These are phyloP conservation scores for Cryomyces minteri DNA, from an alignment of 495 filamentous ascomycete species.

Conservation along the genomic window DNA sequence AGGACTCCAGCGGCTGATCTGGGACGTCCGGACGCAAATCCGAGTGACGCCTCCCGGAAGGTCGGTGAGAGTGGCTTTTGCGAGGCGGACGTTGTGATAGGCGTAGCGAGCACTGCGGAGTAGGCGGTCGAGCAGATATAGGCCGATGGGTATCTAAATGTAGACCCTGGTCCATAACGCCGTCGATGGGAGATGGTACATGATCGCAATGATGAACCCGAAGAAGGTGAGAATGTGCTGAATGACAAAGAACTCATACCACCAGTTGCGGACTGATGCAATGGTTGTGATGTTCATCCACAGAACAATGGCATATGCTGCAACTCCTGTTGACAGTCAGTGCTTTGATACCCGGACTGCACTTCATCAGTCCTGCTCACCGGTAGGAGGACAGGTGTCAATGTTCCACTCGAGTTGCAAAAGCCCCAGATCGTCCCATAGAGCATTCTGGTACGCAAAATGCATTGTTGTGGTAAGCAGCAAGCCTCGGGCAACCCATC, in stretches of 20 bases:
- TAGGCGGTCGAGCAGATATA: too few relatives aligned
- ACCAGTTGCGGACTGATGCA: constrained; percentile 4
- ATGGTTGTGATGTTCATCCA: constrained; percentile 9
- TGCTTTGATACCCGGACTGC: too few relatives aligned
- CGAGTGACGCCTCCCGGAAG: too few relatives aligned
- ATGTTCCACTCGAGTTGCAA: constrained; percentile 7
- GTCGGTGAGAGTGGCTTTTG: too few relatives aligned
- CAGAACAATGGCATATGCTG: constrained; percentile 5
- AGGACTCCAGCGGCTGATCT: too few relatives aligned
- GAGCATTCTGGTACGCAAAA: not conserved
- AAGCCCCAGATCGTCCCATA: constrained; percentile 5
- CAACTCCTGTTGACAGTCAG: constrained; percentile 1
- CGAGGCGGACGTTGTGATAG: too few relatives aligned
- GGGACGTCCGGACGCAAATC: too few relatives aligned
- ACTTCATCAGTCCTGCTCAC: too few relatives aligned
- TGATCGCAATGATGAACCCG: constrained; percentile 7
- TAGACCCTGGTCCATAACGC: constrained; percentile 4
- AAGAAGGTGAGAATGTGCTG: constrained; percentile 9
- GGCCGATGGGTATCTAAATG: not conserved
- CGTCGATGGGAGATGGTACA: constrained; percentile 4
- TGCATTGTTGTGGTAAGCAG: constrained; percentile 7
- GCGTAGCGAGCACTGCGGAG: too few relatives aligned
- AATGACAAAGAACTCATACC: constrained; percentile 8
- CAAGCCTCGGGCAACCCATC: constrained; percentile 9
- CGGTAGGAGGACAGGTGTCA: constrained; percentile 4